Evolutionary conservation across 225 moss, liverwort and hornwort species (phyloP).

Genomic region (Pseudisothecium myosuroides): DNA sequence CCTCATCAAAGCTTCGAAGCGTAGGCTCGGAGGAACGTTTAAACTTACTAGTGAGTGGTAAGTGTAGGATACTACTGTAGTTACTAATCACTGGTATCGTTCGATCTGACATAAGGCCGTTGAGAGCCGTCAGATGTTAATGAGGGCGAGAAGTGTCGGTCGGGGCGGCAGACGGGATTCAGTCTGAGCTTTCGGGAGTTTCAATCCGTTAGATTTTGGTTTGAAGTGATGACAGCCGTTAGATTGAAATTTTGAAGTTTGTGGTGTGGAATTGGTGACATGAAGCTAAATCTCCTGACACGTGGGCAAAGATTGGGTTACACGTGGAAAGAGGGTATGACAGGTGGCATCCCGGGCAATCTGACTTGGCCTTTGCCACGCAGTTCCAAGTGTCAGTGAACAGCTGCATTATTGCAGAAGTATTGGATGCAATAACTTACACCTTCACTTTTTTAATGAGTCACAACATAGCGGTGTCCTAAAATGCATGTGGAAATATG

Average conservation of each 20-base stretch:
- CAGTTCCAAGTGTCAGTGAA: conserved; percentile 4
- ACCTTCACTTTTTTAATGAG: no score
- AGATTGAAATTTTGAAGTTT: not conserved
- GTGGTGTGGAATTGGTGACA: not conserved
- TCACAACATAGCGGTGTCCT: not conserved
- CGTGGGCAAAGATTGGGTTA: not conserved
- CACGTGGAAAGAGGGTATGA: not conserved
- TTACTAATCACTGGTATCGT: not conserved
- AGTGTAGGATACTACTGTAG: not conserved
- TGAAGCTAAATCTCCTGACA: not conserved
- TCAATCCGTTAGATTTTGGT: not conserved
- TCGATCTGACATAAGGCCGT: not conserved
- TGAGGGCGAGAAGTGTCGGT: not conserved
- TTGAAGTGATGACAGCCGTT: not conserved
- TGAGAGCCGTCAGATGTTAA: not conserved
- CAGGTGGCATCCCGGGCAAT: not conserved
- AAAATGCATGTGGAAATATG: not conserved
- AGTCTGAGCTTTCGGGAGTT: no score
- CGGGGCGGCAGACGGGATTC: not conserved
- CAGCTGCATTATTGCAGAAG: not conserved
- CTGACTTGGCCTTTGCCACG: not conserved
- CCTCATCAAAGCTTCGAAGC: not conserved
- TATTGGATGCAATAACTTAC: not conserved
- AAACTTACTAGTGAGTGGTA: no score
- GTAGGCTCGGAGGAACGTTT: not conserved